Evolutionary conservation across 2,329 filamentous ascomycete genomes (phyloP).

Genomic region (Talaromyces sp.): DNA sequence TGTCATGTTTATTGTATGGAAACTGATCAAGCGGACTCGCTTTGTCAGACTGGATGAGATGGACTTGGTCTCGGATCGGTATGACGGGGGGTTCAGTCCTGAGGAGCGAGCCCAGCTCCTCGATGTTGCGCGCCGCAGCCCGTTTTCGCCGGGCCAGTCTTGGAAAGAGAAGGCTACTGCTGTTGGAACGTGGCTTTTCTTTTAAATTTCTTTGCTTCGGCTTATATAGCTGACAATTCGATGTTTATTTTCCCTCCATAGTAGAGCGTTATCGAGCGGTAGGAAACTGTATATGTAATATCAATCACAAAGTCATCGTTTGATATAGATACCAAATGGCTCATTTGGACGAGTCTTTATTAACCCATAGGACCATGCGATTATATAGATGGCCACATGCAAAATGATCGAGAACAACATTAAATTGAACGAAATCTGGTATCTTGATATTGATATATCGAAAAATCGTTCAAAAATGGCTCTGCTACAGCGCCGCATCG

Average conservation of each 20-base stretch:
- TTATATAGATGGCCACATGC: too few relatives aligned
- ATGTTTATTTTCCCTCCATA: neutral
- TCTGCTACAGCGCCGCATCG: too few relatives aligned
- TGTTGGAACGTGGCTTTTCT: constrained; percentile 35
- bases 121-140: constrained; percentile 7
- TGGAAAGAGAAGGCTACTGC: constrained; percentile 22
- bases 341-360: too few relatives aligned
- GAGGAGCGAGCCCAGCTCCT: constrained; percentile 7
- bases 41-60: constrained; percentile 43
- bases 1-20: constrained; percentile 52
- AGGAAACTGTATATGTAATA: neutral
- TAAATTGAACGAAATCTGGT: too few relatives aligned
- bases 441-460: too few relatives aligned
- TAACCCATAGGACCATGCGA: too few relatives aligned
- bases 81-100: constrained; percentile 6
- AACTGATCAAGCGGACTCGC: constrained; percentile 43
- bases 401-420: too few relatives aligned
- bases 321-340: neutral
- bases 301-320: neutral
- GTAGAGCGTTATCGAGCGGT: neutral
- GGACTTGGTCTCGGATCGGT: constrained; percentile 47
- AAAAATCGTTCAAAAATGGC: too few relatives aligned
- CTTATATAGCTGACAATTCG: neutral
- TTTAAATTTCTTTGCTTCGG: constrained; percentile 14
- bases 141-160: constrained; percentile 11